These are phyloP conservation scores for Candida smagusa DNA, from an alignment of 1,139 yeast genomes.

Conservation along the genomic window DNA sequence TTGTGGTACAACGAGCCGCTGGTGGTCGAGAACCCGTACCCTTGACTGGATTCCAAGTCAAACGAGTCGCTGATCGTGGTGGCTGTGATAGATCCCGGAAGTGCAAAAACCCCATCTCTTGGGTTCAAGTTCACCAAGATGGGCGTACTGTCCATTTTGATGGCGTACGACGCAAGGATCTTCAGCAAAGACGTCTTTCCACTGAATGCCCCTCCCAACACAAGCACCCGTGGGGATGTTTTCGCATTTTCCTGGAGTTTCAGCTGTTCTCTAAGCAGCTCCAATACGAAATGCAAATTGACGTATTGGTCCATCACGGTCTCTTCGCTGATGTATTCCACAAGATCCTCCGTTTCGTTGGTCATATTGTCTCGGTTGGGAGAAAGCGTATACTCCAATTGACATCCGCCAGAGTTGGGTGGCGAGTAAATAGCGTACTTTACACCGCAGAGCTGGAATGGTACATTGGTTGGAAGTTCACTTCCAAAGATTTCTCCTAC, in stretches of 20 bases:
- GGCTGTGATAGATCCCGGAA: slow-evolving; percentile 86
- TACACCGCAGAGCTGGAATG: slow-evolving; percentile 55
- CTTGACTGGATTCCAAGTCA: slow-evolving; percentile 68
- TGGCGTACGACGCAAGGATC: slow-evolving; percentile 71
- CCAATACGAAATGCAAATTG: slow-evolving; percentile 76
- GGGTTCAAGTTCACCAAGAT: slow-evolving; percentile 83
- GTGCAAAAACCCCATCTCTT: slow-evolving; percentile 67
- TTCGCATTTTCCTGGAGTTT: slow-evolving; percentile 11
- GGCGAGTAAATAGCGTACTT: slow-evolving; percentile 61
- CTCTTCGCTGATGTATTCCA: slow-evolving; percentile 70
- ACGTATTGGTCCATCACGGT: slow-evolving; percentile 61
- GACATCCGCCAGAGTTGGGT: slow-evolving; percentile 54
- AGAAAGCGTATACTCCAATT: slow-evolving; percentile 47
- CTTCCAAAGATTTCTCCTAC: slow-evolving; percentile 91
- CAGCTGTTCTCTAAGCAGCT: slow-evolving; percentile 46
- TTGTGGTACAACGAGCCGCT: slow-evolving; percentile 84
- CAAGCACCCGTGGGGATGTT: slow-evolving; percentile 64
- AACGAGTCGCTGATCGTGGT: slow-evolving; percentile 78
- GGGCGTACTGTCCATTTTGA: slow-evolving; percentile 62
- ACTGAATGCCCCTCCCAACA: slow-evolving; percentile 67
- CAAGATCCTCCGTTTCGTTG: slow-evolving; percentile 31
- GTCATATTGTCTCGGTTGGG: slow-evolving; percentile 45
- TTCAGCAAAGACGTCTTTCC: slow-evolving; percentile 82
- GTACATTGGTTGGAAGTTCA: slow-evolving; percentile 73
- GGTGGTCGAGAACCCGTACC: slow-evolving; percentile 82